These are phyloP conservation scores for Lachnellula occidentalis DNA, from an alignment of 2,329 filamentous ascomycete species.

Conservation along the genomic window DNA sequence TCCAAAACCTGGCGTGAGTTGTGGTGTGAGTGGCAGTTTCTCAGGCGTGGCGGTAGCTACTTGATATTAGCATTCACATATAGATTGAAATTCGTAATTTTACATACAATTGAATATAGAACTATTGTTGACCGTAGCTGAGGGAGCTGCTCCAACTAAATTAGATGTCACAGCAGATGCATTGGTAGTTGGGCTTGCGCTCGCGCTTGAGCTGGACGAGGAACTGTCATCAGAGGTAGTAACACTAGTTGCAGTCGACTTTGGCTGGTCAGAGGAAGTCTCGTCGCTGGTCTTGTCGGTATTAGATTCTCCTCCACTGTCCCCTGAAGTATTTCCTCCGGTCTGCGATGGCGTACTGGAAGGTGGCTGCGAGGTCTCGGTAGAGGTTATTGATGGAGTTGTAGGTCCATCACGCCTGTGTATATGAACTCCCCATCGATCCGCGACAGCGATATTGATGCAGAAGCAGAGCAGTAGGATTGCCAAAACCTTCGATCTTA, in stretches of 20 bases:
- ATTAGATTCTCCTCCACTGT: constrained; percentile 8
- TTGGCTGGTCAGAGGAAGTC: background rate
- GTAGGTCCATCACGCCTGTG: constrained; percentile 24
- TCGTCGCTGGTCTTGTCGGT: constrained; percentile 1
- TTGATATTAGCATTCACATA: constrained; percentile 11
- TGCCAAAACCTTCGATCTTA: constrained; percentile 15
- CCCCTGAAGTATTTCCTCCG: constrained; percentile 4
- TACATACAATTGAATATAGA: constrained; percentile 23
- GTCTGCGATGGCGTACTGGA: constrained; percentile 9
- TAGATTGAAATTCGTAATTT: background rate
- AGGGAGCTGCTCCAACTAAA: constrained; percentile 13
- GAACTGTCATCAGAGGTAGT: constrained; percentile 8
- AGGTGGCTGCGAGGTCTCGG: constrained; percentile 9
- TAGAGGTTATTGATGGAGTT: constrained; percentile 18
- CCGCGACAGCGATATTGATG: constrained; percentile 19
- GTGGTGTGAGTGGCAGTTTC: constrained; percentile 65
- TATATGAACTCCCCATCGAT: constrained; percentile 14
- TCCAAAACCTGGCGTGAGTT: constrained; percentile 74
- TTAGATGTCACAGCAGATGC: constrained; percentile 15
- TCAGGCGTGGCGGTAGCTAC: constrained; percentile 32
- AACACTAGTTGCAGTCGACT: constrained; percentile 7
- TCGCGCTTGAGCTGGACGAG: constrained; percentile 9
- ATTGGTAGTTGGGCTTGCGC: constrained; percentile 3
- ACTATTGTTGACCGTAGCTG: constrained; percentile 9
- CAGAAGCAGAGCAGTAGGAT: constrained; percentile 23